Percentiles rank a stretch among this genome's conserved stretches.
These are phyloP conservation scores for Salix brachista DNA, from an alignment of 345 rosid genomes.

Conservation along the genomic window DNA sequence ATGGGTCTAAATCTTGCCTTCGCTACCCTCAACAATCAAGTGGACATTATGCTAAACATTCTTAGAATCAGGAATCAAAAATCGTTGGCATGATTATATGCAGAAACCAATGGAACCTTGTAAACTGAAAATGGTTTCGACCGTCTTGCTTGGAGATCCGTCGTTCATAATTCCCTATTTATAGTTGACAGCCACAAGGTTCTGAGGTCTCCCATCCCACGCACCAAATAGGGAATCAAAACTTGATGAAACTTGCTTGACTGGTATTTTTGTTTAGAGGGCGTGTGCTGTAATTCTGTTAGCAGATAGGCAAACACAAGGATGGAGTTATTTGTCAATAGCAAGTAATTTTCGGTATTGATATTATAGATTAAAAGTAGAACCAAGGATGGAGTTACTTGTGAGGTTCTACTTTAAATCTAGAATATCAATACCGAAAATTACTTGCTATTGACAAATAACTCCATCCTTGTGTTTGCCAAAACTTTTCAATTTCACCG, in stretches of 20 bases:
- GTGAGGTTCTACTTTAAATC: not conserved
- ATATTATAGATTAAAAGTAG: not conserved
- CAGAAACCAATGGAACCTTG: not conserved
- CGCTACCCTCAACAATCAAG: not conserved
- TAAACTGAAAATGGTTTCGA: not conserved
- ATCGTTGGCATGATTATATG: not conserved
- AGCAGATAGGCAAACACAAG: not conserved
- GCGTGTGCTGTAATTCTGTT: not conserved
- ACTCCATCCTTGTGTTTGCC: not conserved
- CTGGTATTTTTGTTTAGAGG: not conserved
- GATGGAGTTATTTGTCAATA: not conserved
- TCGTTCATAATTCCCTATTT: not conserved
- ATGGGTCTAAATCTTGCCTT: not conserved
- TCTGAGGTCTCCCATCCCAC: not conserved
- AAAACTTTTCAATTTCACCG: not conserved
- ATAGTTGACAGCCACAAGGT: not conserved
- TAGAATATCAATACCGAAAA: not conserved
- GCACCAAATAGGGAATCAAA: not conserved
- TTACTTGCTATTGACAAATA: not conserved
- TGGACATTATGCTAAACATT: not conserved
- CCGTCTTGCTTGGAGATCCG: not conserved
- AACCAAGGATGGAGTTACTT: not conserved
- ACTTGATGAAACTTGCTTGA: not conserved
- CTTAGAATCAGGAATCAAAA: not conserved
- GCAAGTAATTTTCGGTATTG: not conserved